Evolutionary conservation across 2,329 filamentous ascomycete genomes (phyloP).

Genomic region (Arthrobotrys entomopaga): DNA sequence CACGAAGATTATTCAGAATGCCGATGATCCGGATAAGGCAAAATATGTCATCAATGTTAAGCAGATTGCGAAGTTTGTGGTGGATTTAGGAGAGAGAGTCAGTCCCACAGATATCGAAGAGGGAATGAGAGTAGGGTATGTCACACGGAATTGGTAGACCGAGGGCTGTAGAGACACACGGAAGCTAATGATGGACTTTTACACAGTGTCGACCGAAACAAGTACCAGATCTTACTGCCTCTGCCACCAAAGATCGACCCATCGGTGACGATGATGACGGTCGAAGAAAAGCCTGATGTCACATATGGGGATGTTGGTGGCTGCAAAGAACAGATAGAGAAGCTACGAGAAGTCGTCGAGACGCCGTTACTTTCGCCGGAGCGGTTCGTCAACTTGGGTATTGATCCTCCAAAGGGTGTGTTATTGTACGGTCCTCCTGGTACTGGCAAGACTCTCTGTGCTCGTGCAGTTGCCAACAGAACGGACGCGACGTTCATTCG

Average conservation of each 20-base stretch:
- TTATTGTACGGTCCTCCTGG: slow-evolving; percentile 95
- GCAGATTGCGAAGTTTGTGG: slow-evolving; percentile 99
- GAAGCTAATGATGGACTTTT: slow-evolving; percentile 58
- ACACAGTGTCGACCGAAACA: slow-evolving; percentile 87
- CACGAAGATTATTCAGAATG: slow-evolving; percentile 98
- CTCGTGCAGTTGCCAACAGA: slow-evolving; percentile 94
- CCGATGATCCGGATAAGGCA: slow-evolving; percentile 95
- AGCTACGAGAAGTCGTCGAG: slow-evolving; percentile 96
- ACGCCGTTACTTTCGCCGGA: slow-evolving; percentile 97
- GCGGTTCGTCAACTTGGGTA: slow-evolving; percentile 97
- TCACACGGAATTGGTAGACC: slow-evolving; percentile 31
- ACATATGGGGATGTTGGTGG: slow-evolving; percentile 98
- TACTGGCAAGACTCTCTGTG: slow-evolving; percentile 99
- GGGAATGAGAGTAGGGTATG: slow-evolving; percentile 91
- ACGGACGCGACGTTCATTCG: slow-evolving; percentile 99
- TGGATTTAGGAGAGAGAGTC: slow-evolving; percentile 95
- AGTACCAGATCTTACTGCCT: slow-evolving; percentile 98
- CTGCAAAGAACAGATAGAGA: slow-evolving; percentile 99
- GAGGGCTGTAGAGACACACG: not conserved
- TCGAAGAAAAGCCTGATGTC: slow-evolving; percentile 99
- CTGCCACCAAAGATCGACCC: slow-evolving; percentile 98
- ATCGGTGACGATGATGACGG: slow-evolving; percentile 99
- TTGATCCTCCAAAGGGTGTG: slow-evolving; percentile 97
- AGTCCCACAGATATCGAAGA: slow-evolving; percentile 99
- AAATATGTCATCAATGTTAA: slow-evolving; percentile 99